A percentile compares a stretch with the other conserved stretches of the same genome.
Conservation (phyloP, 1,139 yeast species). For the Blastobotrys persicus region DNA sequence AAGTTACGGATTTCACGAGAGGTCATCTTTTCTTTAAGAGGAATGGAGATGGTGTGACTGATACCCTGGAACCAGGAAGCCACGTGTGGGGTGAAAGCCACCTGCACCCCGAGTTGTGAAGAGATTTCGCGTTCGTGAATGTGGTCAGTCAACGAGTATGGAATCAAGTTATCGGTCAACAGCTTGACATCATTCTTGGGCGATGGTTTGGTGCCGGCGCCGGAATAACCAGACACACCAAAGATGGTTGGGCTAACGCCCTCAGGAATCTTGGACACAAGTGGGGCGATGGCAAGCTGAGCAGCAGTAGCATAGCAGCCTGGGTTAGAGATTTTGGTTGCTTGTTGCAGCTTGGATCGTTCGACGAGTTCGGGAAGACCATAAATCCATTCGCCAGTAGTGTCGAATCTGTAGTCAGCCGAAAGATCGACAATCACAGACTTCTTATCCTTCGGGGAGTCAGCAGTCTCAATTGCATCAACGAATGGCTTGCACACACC, state of each 20-base stretch:
- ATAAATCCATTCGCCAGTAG: constrained; percentile 82
- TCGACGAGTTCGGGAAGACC: constrained; percentile 78
- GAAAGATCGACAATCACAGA: constrained; percentile 88
- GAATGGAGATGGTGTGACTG: constrained; percentile 85
- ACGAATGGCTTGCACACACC: constrained; percentile 98
- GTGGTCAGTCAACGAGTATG: constrained; percentile 94
- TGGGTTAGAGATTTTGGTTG: constrained; percentile 88
- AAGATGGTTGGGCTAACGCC: constrained; percentile 77
- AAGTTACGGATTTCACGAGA: constrained; percentile 80
- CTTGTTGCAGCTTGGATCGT: constrained; percentile 63
- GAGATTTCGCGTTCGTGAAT: constrained; percentile 94
- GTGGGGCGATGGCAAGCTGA: constrained; percentile 87
- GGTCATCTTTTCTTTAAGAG: constrained; percentile 70
- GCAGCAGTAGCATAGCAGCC: constrained; percentile 99
- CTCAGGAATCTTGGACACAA: constrained; percentile 48
- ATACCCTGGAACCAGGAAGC: constrained; percentile 99
- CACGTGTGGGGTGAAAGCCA: constrained; percentile 94
- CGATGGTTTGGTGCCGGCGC: constrained; percentile 98
- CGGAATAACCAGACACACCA: constrained; percentile 97
- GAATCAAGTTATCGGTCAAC: constrained; percentile 79
- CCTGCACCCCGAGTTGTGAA: constrained; percentile 67
- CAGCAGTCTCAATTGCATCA: constrained; percentile 76
- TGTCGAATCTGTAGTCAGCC: constrained; percentile 94
- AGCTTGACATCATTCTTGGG: constrained; percentile 84
- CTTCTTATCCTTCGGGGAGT: constrained; percentile 26